phyloP scores from a whole-genome alignment of 805 yeast genomes.

The Ogataea philodendri region DNA sequence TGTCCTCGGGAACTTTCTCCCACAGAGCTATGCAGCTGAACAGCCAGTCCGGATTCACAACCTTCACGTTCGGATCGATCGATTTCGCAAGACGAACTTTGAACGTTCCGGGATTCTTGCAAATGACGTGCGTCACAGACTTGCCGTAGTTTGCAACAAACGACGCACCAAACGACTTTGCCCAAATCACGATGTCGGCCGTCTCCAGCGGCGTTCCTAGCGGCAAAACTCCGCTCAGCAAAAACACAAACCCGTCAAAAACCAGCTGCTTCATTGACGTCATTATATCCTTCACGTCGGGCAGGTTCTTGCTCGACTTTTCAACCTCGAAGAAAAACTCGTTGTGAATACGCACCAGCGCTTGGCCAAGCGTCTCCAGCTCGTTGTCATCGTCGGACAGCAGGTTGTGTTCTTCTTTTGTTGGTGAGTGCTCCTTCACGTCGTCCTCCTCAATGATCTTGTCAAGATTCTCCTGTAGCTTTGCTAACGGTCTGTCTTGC shows the following conservation, averaged over 20 bases:
- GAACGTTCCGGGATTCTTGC: slow-evolving; percentile 74
- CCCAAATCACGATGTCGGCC: slow-evolving; percentile 92
- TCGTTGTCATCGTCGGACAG: slow-evolving; percentile 82
- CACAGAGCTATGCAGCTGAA: slow-evolving; percentile 81
- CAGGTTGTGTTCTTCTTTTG: slow-evolving; percentile 43
- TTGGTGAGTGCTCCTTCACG: slow-evolving; percentile 21
- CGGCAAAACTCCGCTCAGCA: slow-evolving; percentile 90
- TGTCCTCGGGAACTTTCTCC: slow-evolving; percentile 63
- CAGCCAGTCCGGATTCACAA: slow-evolving; percentile 93
- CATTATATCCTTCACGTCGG: slow-evolving; percentile 68
- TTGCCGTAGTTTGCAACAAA: slow-evolving; percentile 70
- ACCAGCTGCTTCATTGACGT: slow-evolving; percentile 71
- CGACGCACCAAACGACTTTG: slow-evolving; percentile 84
- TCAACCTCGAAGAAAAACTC: slow-evolving; percentile 58
- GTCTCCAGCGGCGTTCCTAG: slow-evolving; percentile 66
- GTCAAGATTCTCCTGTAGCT: slow-evolving; percentile 72
- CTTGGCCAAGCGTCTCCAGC: slow-evolving; percentile 57
- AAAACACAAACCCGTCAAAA: slow-evolving; percentile 63
- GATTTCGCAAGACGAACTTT: slow-evolving; percentile 80
- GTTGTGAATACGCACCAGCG: slow-evolving; percentile 61
- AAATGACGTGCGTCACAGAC: slow-evolving; percentile 83
- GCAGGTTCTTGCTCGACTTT: slow-evolving; percentile 32
- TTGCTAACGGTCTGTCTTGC: slow-evolving; percentile 80
- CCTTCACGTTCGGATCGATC: slow-evolving; percentile 55
- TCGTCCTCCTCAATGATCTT: slow-evolving; percentile 40